Evolutionary conservation across 1,284 basidiomycete genomes (phyloP), one percentile per base, ranked within the genome.

Genomic region (Athelia sp.): DNA sequence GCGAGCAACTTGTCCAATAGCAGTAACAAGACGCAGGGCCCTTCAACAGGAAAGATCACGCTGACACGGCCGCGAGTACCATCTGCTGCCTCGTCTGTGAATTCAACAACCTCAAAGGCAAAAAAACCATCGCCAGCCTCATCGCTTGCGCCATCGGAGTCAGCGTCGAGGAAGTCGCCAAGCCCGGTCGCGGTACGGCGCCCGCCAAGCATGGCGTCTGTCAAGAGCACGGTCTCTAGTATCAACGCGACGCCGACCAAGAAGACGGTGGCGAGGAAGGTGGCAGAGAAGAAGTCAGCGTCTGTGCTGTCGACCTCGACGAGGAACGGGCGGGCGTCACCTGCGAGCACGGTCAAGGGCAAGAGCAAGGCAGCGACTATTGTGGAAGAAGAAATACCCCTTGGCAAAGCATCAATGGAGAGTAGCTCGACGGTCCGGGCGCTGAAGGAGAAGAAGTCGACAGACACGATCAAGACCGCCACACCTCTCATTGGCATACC

Each of bases 1-100:
- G 65, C 71, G 3, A 79, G 76, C 0, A 64, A 67, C 0, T 8
- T 44, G 0, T 74, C 72, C 10, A 71, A 65, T 3, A 48, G 60
- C 13, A 72, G 71, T 52, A 64, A 63, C 2, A 62, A 63, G 40
- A 74, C 72, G 1, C 60, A 62, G 1, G 64, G 67, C 10, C 66
- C 63, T 29, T 50, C 50, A 6, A 44, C 23, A 10, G 24, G 21
- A 21, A 44, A 44, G 23, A 26, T 44, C 43, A 40, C 36, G 36
- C 15, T 40, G 6, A 22, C 43, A 6, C 18, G 43, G 8, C 43
- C 43, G 15, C 18, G 43, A 4, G 21, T 22, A 11, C 43, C 43
- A 4, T 44, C 43, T 23, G 66, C 65, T 2, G 65, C 61, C 9
- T 43, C 46, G 4, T 53, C 52, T 21, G 46, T 46, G 4, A 43